phyloP scores from a whole-genome alignment of 805 yeast species.

The Candida fluviatilis region DNA sequence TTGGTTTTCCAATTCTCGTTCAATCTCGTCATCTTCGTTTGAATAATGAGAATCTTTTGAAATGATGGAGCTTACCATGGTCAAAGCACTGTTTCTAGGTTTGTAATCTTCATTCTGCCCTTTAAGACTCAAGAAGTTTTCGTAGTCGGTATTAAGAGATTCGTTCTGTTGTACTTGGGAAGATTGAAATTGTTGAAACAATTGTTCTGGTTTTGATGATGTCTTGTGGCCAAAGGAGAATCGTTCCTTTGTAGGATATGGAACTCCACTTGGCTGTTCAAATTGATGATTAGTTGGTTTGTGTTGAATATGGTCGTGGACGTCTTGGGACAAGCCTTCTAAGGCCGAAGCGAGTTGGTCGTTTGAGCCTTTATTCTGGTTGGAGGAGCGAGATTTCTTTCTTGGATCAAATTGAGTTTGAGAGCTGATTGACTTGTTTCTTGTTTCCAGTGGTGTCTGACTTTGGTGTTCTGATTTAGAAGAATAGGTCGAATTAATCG shows the following conservation, averaged over 20 bases:
- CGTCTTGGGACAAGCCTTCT: not conserved
- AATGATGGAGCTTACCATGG: slow-evolving; percentile 40
- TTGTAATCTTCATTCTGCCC: slow-evolving; percentile 1
- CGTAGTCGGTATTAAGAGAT: slow-evolving; percentile 22
- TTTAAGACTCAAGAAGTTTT: slow-evolving; percentile 18
- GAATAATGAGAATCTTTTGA: slow-evolving; percentile 27
- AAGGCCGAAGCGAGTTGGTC: not conserved
- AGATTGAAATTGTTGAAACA: slow-evolving; percentile 14
- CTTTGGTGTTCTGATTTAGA: not conserved
- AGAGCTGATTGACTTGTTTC: no score
- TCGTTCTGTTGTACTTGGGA: slow-evolving; percentile 8
- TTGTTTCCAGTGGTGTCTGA: no score
- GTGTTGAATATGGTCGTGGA: not conserved
- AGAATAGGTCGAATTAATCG: no score
- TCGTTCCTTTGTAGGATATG: not conserved
- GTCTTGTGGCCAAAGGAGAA: slow-evolving; percentile 8
- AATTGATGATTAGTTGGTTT: not conserved
- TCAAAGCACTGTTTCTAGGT: slow-evolving; percentile 29
- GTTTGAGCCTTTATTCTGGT: not conserved
- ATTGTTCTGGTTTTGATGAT: slow-evolving; percentile 7
- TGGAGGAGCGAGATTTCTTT: not conserved
- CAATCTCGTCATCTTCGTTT: slow-evolving; percentile 32
- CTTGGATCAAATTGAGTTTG: slow-evolving; percentile 6
- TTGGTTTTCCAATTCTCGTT: slow-evolving; percentile 35
- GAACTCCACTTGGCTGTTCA: slow-evolving; percentile 1